Evolutionary conservation across 2,329 filamentous ascomycete species (phyloP), one percentile per base, ranked within the genome.

Genomic region (Parafenestella ontariensis): DNA sequence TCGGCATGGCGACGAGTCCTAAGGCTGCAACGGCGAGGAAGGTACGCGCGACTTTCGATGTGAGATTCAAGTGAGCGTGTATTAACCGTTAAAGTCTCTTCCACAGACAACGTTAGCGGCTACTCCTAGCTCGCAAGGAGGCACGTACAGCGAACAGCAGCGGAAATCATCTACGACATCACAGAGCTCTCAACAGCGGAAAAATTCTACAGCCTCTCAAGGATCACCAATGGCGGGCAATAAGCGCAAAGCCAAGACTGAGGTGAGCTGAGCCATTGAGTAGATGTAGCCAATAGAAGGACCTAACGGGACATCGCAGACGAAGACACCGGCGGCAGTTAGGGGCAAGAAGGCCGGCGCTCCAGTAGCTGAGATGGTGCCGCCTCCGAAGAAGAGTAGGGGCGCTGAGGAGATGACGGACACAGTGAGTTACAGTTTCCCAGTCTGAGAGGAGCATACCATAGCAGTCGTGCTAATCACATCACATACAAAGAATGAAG

Each of bases 191-290:
- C 40, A 45, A 13, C 49, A 49, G 13, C 49, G 37, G 3, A 46
- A 34, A 3, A 21, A 8, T 2, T 50, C 46, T 31, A 20, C 44
- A 20, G 5, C 20, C 29, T 9, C 15, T 20, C 20, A 46, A 18
- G 17, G 18, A 11, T 17, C 48, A 24, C 17, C 7, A 6, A 18
- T 28, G 11, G 41, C 28, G 8, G 36, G 29, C 13, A 36, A 33
- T 23, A 62, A 61, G 49, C 49, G 57, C 24, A 59, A 59, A 23
- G 31, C 46, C 39, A 46, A 56, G 37, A 31, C 26, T 9, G 52
- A 45, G 33, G 63, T 58, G 15, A 52, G 52, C 48, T 13, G 11
- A n/a, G 2, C 4, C n/a, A 2, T 23, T 7, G 3, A 7, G 5
- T 21, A 13, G 5, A 13, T 29, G 2, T 6, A 18, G 7, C 9